A percentile compares a stretch with the other conserved stretches of the same genome.
These are phyloP conservation scores for Plasmodium billcollinsi DNA, from an alignment of 169 alveolate species.

Conservation along the genomic window DNA sequence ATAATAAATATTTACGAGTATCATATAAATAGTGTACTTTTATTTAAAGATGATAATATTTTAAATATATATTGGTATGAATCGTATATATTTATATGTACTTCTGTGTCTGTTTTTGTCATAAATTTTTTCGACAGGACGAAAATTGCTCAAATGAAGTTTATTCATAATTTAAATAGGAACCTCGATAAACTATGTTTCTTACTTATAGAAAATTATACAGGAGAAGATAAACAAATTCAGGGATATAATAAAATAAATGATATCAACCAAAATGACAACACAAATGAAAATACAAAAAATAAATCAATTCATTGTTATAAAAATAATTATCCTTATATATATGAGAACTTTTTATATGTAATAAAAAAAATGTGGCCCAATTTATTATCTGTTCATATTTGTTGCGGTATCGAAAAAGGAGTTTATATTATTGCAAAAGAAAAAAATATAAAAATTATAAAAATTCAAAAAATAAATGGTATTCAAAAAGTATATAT, in stretches of 20 bases:
- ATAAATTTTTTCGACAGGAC: constrained; percentile 55
- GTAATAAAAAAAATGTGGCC: background rate
- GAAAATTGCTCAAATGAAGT: constrained; percentile 19
- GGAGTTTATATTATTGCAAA: constrained; percentile 19
- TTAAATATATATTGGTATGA: constrained; percentile 49
- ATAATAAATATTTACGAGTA: constrained; percentile 43
- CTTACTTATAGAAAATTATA: background rate
- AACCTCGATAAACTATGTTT: background rate
- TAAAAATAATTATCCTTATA: too few species aligned
- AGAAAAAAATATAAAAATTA: constrained; percentile 53
- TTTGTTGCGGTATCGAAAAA: constrained; percentile 8
- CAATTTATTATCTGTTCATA: constrained; percentile 8
- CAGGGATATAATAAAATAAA: background rate
- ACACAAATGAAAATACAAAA: background rate
- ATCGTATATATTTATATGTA: constrained; percentile 42
- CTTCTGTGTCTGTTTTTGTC: constrained; percentile 16
- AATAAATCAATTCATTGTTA: background rate
- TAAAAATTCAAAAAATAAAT: constrained; percentile 52
- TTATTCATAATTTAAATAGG: background rate
- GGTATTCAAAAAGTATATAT: constrained; percentile 33
- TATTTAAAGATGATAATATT: constrained; percentile 41
- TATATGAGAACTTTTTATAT: background rate
- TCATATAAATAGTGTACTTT: constrained; percentile 34
- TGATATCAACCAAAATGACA: background rate
- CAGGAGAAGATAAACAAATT: background rate